Percentiles rank a stretch among this genome's conserved stretches.
phyloP scores from a whole-genome alignment of 1,139 yeast genomes.

The Taiozyma sp. region DNA sequence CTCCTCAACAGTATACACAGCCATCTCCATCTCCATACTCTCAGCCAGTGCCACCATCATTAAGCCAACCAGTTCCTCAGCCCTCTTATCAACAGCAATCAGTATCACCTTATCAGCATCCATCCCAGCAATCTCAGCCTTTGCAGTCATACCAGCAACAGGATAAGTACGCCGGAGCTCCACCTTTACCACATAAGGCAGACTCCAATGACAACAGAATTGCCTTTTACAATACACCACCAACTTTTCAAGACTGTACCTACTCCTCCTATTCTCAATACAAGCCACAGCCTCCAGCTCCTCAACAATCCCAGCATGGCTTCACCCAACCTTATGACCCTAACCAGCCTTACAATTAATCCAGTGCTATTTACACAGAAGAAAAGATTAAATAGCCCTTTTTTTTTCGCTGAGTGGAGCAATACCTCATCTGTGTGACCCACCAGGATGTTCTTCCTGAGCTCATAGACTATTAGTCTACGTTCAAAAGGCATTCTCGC shows the following conservation, averaged over 20 bases:
- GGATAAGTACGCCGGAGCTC: background rate
- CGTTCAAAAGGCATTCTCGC: too few species aligned
- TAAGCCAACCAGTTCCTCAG: slow-evolving; percentile 6
- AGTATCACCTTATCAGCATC: slow-evolving; percentile 12
- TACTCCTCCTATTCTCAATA: slow-evolving; percentile 1
- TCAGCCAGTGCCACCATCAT: slow-evolving; percentile 9
- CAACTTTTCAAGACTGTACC: background rate
- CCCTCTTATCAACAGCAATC: slow-evolving; percentile 13
- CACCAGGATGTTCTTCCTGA: too few species aligned
- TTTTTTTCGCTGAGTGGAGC: too few species aligned
- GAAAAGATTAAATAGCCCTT: too few species aligned
- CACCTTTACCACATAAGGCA: slow-evolving; percentile 7
- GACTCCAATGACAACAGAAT: background rate
- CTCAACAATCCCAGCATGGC: slow-evolving; percentile 6
- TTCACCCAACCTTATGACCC: slow-evolving; percentile 18
- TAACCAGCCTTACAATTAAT: slow-evolving; percentile 6
- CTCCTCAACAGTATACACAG: slow-evolving; percentile 5
- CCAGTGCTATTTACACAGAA: too few species aligned
- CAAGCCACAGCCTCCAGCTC: background rate
- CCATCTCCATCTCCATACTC: slow-evolving; percentile 4
- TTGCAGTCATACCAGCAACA: slow-evolving; percentile 7
- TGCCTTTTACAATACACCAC: slow-evolving; percentile 21
- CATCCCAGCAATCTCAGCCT: slow-evolving; percentile 3
- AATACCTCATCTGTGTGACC: too few species aligned
- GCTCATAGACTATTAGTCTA: too few species aligned